Conservation (phyloP, 768 basidiomycete species). For the Gymnopilus dilepis region DNA sequence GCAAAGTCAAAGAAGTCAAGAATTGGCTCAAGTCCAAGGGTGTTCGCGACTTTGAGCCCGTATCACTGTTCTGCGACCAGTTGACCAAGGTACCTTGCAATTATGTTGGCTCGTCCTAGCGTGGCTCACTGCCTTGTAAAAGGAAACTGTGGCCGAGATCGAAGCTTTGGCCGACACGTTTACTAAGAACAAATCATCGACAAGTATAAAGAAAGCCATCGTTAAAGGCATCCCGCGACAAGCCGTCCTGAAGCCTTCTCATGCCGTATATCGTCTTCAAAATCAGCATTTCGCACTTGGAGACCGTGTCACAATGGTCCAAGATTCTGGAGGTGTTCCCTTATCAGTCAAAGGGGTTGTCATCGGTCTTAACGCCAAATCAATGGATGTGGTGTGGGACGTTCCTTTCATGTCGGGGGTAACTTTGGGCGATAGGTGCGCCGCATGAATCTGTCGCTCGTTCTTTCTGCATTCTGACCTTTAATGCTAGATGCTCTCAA, state of each 20-base stretch:
- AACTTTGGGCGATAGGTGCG: slow-evolving; percentile 82
- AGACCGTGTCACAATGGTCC: slow-evolving; percentile 95
- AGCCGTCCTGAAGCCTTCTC: slow-evolving; percentile 91
- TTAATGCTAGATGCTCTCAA: slow-evolving; percentile 23
- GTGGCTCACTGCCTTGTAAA: neutral
- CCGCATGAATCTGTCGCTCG: slow-evolving; percentile 9
- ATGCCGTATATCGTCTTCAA: slow-evolving; percentile 88
- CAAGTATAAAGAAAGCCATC: slow-evolving; percentile 86
- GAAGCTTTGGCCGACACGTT: slow-evolving; percentile 77
- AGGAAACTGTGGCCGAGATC: slow-evolving; percentile 82
- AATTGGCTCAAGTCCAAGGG: slow-evolving; percentile 87
- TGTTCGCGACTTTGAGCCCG: slow-evolving; percentile 89
- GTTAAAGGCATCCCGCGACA: slow-evolving; percentile 93
- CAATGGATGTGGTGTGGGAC: slow-evolving; percentile 97
- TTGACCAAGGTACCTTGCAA: slow-evolving; percentile 71
- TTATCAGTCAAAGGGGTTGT: slow-evolving; percentile 93
- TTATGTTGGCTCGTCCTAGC: neutral
- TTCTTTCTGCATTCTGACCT: neutral
- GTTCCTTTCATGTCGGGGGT: slow-evolving; percentile 92
- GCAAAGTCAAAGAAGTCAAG: slow-evolving; percentile 75
- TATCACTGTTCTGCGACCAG: slow-evolving; percentile 91
- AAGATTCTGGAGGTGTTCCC: slow-evolving; percentile 92
- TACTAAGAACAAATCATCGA: slow-evolving; percentile 59
- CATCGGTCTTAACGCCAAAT: slow-evolving; percentile 82
- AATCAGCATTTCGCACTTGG: slow-evolving; percentile 88